Evolutionary conservation across 371 early-diverging fungal species (phyloP), one percentile per base, ranked within the genome.

Genomic region (Mortierella sp.): DNA sequence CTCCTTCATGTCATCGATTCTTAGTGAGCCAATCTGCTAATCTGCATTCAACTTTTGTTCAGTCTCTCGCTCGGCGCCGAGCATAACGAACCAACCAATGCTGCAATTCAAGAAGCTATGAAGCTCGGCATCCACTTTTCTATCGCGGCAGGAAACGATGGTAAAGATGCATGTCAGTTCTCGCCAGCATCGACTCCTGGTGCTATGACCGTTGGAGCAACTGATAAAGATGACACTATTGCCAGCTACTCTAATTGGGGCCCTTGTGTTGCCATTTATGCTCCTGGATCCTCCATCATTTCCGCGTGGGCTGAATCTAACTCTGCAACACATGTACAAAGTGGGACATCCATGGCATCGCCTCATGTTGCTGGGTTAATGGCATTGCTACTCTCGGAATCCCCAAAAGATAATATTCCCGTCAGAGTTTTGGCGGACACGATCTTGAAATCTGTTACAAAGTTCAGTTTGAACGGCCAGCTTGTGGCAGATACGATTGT

Each of bases 121-220:
- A 40, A 61, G 13, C 75, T 85, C 15, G 90, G 90, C 9, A 83
- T 90, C 15, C 89, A 89, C 71, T 86, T 90, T 49, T 72, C 84
- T 0, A 83, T 89, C 40, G 90, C 90, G 61, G 89, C 91, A 15
- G 91, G 91, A 12, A 90, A 90, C 56, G 87, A 87, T 47, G 89
- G 85, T 49, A 86, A 85, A 66, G 91, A 95, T 76, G 97, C 98
- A 1, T 97, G 98, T 80, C 76, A 85, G 40, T 91, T 89, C 63
- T 94, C 95, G 0, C 98, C 99, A 26, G 95, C 94, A 19, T 90
- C 93, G 19, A 92, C 93, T 2, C 83, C 87, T 9, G 86, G 90
- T 40, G 96, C 95, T 2, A 84, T 97, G 54, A 97, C 97, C 0
- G 97, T 97, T 9, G 99, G 96, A 9, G 95, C 96, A 0, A 92